phyloP scores from a whole-genome alignment of 2,329 filamentous ascomycete genomes.

The Periglandula ipomoeae region DNA sequence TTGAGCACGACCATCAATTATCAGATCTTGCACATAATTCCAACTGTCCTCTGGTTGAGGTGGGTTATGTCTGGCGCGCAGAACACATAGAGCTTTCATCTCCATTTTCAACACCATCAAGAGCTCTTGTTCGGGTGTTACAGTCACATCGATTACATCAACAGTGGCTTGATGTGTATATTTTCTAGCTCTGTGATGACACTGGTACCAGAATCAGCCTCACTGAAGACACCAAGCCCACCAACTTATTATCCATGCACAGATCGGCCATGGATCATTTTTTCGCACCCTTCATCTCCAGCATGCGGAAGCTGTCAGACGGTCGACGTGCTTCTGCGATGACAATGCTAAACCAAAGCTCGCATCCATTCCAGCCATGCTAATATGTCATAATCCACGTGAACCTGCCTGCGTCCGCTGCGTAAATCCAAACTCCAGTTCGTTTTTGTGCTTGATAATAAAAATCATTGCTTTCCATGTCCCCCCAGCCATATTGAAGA shows the following conservation, averaged over 20 bases:
- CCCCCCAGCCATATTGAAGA: neutral
- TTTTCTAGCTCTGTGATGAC: neutral
- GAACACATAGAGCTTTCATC: too few species aligned
- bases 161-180: neutral
- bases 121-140: too few species aligned
- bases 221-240: neutral
- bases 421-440: constrained; percentile 17
- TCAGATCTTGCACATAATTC: too few species aligned
- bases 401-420: constrained; percentile 8
- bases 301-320: neutral
- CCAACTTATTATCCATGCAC: neutral
- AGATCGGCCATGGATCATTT: neutral
- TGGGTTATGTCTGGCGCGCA: too few species aligned
- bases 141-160: too few species aligned
- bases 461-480: constrained; percentile 3
- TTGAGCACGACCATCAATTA: too few species aligned
- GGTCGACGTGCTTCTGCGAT: neutral
- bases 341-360: constrained; percentile 1
- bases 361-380: constrained; percentile 3
- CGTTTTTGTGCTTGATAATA: neutral
- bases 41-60: too few species aligned
- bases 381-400: constrained; percentile 12
- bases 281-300: neutral
- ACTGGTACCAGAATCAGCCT: neutral
- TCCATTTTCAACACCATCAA: too few species aligned